Evolutionary conservation across 495 filamentous ascomycete species (phyloP), one percentile per base, ranked within the genome.

Genomic region (Astrothelium macrocarpum): DNA sequence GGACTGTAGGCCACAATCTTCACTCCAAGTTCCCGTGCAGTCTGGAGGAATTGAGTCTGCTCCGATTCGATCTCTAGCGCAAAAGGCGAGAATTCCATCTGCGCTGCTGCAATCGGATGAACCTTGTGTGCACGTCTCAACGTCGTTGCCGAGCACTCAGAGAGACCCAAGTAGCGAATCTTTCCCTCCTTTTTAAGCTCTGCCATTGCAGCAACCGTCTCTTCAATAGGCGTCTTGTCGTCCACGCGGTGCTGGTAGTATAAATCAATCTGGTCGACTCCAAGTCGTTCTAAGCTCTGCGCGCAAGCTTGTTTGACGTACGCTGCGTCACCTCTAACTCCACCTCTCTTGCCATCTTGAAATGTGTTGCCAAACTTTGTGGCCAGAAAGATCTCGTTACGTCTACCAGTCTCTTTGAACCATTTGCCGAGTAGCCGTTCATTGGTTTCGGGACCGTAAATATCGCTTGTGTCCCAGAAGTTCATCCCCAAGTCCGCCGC

Each of bases 51-150:
- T 11, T 75, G 65, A 0, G 75, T 75, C n/a, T 78, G 71, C 0
- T 74, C 67, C 4, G 68, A 70, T 69, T 88, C 83, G 58, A 87
- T 82, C 7, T 83, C 81, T 2, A 81, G 72, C 3, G 76, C 69
- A 59, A 85, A 87, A 0, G 81, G 78, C 1, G 77, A 82, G 68
- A 84, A 87, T 73, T 88, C 86, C 32, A 87, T 74, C 73, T 89
- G 82, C 20, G 83, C 76, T 2, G 81, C 82, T 3, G 78, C 67
- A 26, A 89, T 82, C 0, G 79, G 84, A 46, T 86, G 80, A 1
- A 88, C 72, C 14, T 78, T 79, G 66, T 79, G 70, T 2, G 86
- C 87, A 28, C 79, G 78, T 5, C 84, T 80, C 5, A 88, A 72
- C 0, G 84, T 87, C 0, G 73, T 67, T 0, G 83, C 76, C 10